phyloP scores from a whole-genome alignment of 2,329 filamentous ascomycete species.

The Scytalidium lignicola region DNA sequence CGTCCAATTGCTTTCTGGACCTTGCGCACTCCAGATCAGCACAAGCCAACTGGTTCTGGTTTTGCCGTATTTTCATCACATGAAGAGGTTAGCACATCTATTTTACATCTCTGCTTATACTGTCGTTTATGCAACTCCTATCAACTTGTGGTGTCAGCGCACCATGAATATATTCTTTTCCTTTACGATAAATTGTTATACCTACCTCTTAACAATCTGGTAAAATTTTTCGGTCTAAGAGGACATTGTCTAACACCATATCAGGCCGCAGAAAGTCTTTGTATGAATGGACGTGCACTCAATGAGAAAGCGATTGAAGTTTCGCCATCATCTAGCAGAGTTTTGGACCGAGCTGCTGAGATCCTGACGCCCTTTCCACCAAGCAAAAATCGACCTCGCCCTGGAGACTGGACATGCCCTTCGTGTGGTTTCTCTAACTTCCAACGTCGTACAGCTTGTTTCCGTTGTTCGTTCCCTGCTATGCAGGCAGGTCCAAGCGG shows the following conservation, averaged over 20 bases:
- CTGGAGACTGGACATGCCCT: constrained; percentile 98
- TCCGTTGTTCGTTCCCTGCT: constrained; percentile 98
- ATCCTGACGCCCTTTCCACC: constrained; percentile 97
- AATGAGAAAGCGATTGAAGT: constrained; percentile 99
- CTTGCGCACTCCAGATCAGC: constrained; percentile 92
- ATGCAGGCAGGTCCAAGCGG: constrained; percentile 69
- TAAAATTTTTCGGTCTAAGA: constrained; percentile 25
- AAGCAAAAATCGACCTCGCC: constrained; percentile 95
- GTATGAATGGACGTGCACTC: constrained; percentile 97
- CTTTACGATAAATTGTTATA: constrained; percentile 24
- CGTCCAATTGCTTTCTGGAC: constrained; percentile 99
- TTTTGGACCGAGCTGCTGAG: constrained; percentile 90
- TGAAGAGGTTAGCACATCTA: constrained; percentile 68
- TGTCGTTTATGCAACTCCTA: constrained; percentile 20
- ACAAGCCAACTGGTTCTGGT: constrained; percentile 97
- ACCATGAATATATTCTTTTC: constrained; percentile 23
- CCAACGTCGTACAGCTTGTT: constrained; percentile 95
- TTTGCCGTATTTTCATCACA: constrained; percentile 99
- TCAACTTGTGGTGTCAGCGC: constrained; percentile 21
- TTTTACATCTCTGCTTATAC: constrained; percentile 20
- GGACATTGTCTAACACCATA: constrained; percentile 28
- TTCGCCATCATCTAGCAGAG: constrained; percentile 92
- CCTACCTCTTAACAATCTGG: constrained; percentile 11
- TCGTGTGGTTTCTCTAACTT: constrained; percentile 99
- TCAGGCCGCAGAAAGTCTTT: constrained; percentile 92